phyloP scores from a whole-genome alignment of 208 protist genomes.

The Crithidia expoeki region DNA sequence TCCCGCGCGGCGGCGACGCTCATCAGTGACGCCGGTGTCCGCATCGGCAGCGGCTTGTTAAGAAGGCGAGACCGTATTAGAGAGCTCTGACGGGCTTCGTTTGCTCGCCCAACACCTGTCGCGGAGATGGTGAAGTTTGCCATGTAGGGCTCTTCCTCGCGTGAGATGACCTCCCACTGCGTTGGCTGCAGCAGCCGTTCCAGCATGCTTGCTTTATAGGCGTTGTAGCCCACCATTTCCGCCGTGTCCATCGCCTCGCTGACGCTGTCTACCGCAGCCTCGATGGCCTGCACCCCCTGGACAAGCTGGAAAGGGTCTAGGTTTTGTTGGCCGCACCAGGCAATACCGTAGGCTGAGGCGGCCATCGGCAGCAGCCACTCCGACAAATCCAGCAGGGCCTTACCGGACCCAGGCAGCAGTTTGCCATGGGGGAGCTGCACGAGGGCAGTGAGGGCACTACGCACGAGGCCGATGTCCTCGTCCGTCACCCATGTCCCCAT shows the following conservation, averaged over 20 bases:
- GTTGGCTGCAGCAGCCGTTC: slow-evolving; percentile 52
- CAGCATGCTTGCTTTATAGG: slow-evolving; percentile 73
- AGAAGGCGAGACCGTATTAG: background rate
- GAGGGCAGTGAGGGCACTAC: slow-evolving; percentile 22
- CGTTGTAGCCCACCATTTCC: slow-evolving; percentile 67
- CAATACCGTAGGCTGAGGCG: slow-evolving; percentile 39
- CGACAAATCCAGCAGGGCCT: slow-evolving; percentile 33
- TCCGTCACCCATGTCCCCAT: slow-evolving; percentile 27
- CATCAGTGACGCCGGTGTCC: background rate
- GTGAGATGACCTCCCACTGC: slow-evolving; percentile 54
- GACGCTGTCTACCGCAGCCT: slow-evolving; percentile 38
- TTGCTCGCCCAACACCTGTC: slow-evolving; percentile 13
- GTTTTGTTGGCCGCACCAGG: slow-evolving; percentile 31
- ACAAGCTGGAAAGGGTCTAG: slow-evolving; percentile 27
- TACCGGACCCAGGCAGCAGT: slow-evolving; percentile 37
- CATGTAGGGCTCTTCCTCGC: slow-evolving; percentile 36
- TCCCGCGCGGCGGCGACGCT: slow-evolving; percentile 3
- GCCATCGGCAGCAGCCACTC: slow-evolving; percentile 48
- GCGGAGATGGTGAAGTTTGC: slow-evolving; percentile 35
- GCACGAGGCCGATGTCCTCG: slow-evolving; percentile 24
- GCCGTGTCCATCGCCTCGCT: slow-evolving; percentile 43
- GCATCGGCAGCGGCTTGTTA: background rate
- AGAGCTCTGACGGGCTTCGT: slow-evolving; percentile 17
- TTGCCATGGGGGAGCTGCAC: slow-evolving; percentile 38
- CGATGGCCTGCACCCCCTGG: slow-evolving; percentile 39